Base-by-base conservation (phyloP, 495 filamentous ascomycete species). In the Parachaetomium inaequale region DNA sequence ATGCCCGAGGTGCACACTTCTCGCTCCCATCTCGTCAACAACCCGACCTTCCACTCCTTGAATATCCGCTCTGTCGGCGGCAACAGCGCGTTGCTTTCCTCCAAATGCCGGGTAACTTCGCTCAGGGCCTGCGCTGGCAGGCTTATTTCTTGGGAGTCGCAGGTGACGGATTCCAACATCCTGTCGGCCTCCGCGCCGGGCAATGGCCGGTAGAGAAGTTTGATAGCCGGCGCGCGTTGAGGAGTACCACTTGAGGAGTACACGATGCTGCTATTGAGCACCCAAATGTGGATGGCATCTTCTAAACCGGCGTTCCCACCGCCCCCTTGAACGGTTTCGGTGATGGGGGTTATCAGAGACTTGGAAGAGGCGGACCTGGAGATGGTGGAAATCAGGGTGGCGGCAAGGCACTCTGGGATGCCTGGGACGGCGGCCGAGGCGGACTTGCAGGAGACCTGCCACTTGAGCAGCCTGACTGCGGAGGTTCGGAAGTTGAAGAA, bases 191-290 rank as follows among this genome's bases (percentile, higher is more conserved):
- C 75, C 11, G 63, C 66, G 38, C 59, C 66, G 1, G 63, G 62
- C 2, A 84, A 69, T 23, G 69, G 63, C 38, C 82, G 82, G 64
- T 84, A 90, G 31, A 90, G 79, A 3, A 90, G 76, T 61, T 90
- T 91, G 72, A 89, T 82, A 4, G 85, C 88, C n/a, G 77, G 74
- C 0, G 45, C 68, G 31, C 47, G 25, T 11, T n/a, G 28, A 21
- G 43, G 46, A 4, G 32, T 10, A 2, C 53, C 52, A 77, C 75
- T 25, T 32, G 73, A 76, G 0, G 82, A 84, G 64, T 88, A 93
- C 8, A 78, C 74, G 26, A 92, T 80, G 64, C 87, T 80, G 21
- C 82, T 81, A 59, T 87, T 91, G 64, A 93, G 87, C 12, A 89
- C 79, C 90, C 90, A 93, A 12, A 84, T 61, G 50, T 84, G 74